Conservation (phyloP, 1,284 basidiomycete species). For the Boletellus dicymbophilus region DNA sequence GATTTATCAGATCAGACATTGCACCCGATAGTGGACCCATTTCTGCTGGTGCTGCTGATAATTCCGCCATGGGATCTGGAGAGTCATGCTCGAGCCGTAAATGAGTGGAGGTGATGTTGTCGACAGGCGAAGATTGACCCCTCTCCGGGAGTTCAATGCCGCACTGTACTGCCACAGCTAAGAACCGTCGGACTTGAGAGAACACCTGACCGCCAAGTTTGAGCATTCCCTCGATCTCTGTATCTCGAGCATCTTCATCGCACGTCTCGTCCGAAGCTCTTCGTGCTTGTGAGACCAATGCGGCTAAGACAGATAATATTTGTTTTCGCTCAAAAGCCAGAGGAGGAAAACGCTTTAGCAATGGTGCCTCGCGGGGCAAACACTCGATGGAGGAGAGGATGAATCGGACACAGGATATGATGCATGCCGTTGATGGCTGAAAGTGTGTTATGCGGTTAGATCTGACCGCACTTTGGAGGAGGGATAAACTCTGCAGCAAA, state of each 20-base stretch:
- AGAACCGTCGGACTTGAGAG: constrained; percentile 68
- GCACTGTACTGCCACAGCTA: constrained; percentile 76
- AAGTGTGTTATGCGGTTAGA: constrained; percentile 80
- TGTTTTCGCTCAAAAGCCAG: constrained; percentile 81
- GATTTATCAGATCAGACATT: constrained; percentile 12
- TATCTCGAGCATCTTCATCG: constrained; percentile 50
- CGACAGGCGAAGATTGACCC: constrained; percentile 40
- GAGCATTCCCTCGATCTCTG: constrained; percentile 73
- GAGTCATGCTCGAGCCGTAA: constrained; percentile 16
- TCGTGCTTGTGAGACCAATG: constrained; percentile 84
- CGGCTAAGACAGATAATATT: constrained; percentile 81
- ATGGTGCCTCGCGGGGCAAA: constrained; percentile 77
- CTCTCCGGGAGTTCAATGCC: constrained; percentile 75
- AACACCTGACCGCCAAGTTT: constrained; percentile 75
- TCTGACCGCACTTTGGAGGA: constrained; percentile 85
- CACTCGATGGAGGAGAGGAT: constrained; percentile 87
- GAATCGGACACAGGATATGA: constrained; percentile 94
- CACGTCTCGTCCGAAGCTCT: constrained; percentile 63
- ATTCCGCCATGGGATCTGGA: constrained; percentile 15
- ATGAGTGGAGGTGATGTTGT: constrained; percentile 35
- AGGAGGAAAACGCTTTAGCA: constrained; percentile 66
- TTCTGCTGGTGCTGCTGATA: constrained; percentile 17
- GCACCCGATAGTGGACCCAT: constrained; percentile 9
- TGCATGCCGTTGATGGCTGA: constrained; percentile 82
- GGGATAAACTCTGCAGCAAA: constrained; percentile 81